Conservation (phyloP, 371 early-diverging fungal species). For the Mucor sp. region DNA sequence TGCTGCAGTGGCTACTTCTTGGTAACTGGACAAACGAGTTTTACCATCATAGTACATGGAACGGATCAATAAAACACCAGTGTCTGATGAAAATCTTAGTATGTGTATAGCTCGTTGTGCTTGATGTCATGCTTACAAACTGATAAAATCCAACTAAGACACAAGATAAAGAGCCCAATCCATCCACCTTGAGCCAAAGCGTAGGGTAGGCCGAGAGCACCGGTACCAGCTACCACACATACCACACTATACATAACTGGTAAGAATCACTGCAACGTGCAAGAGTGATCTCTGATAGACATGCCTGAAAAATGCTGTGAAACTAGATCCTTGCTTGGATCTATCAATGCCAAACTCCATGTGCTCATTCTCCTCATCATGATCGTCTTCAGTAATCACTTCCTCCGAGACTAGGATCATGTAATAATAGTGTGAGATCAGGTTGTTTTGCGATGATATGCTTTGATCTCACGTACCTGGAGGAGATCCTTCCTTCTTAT, state of each 20-base stretch:
- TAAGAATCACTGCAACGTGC: neutral
- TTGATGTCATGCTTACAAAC: conserved; percentile 28
- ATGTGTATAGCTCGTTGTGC: too few species aligned
- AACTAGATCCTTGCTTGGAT: conserved; percentile 29
- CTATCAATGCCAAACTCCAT: conserved; percentile 20
- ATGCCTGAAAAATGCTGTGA: conserved; percentile 47
- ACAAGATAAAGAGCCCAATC: conserved; percentile 40
- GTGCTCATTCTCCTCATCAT: neutral
- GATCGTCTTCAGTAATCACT: neutral
- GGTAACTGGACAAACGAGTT: conserved; percentile 39
- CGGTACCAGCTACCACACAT: conserved; percentile 86
- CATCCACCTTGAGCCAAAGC: conserved; percentile 63
- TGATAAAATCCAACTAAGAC: conserved; percentile 42
- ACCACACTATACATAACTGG: conserved; percentile 53
- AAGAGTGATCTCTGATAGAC: neutral
- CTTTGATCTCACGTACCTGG: neutral
- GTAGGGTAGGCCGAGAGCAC: conserved; percentile 82
- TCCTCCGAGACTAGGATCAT: neutral
- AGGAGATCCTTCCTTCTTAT: neutral
- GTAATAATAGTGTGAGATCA: neutral
- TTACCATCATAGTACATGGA: conserved; percentile 74
- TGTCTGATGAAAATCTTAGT: conserved; percentile 36
- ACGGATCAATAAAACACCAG: conserved; percentile 70
- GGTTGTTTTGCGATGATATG: neutral
- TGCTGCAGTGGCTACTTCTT: conserved; percentile 64